Base-by-base conservation (phyloP, 192 early-diverging fungal genomes). In the Podila verticillata region DNA sequence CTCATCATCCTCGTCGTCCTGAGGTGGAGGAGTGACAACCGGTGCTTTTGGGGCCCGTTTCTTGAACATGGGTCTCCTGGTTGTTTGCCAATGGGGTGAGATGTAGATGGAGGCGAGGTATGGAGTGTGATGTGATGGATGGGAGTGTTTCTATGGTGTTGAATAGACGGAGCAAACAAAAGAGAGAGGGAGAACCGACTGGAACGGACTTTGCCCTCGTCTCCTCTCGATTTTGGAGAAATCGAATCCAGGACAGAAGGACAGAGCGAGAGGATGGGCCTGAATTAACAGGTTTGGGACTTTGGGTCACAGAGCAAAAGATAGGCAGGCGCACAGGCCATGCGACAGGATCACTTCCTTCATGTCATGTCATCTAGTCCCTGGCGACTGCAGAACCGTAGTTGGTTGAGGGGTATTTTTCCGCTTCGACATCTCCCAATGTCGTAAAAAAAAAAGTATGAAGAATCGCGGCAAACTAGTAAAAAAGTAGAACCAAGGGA, bases 51-150 rank as follows among this genome's bases (percentile, higher is more conserved):
- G 63, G 4, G 68, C 47, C 17, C 74, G 74, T 44, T 78, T 78
- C 39, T 75, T 75, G 74, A 79, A 79, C 75, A 79, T 71, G 48
- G 48, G 7, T 34, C 48, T 56, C 65, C 30, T 66, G 51, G 20
- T 22, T 34, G 4, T 60, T 17, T 60, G 7, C 29, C 26, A 7
- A 60, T 19, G 58, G 30, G 30, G 26, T 2, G 17, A 32, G 20
- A 30, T 60, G 26, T 26, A 13, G 15, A 32, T 30, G 22, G 5
- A 6, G 22, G 24, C 24, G 2, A 7, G 20, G 24, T 54, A 7
- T 26, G 51, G 51, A 9, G 24, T 54, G 17, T 51, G 44, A 15
- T 47, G 7, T 47, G 51, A 24, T 51, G 49, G 49, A 3, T 17
- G n/a, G 48, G 13, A n/a, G 22, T 24, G n/a, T 54, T 54, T 47